Base-by-base conservation (phyloP, 768 basidiomycete genomes). In the Tricholoma furcatifolium region DNA sequence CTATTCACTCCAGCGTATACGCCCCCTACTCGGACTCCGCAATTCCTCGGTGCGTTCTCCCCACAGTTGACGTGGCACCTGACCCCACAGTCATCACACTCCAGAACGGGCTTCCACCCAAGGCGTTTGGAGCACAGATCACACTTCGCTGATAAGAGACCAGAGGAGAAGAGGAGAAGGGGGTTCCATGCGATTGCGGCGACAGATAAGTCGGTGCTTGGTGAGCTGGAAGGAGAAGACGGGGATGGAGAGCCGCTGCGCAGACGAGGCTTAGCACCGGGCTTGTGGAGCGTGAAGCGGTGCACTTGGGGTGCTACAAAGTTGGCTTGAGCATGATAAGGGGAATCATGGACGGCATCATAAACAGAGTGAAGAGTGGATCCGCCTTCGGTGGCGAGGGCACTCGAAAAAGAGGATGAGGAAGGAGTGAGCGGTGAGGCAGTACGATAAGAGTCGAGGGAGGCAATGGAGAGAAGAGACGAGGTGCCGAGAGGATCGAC, bases 11-110 rank as follows among this genome's bases (percentile, higher is more conserved):
- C 6, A 47, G 27, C 15, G 11, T 27, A 27, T 27, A 27, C 27
- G 27, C 27, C 27, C 27, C 27, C 27, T 27, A 20, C 14, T 35
- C 79, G 81, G n/a, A 83, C 50, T 17, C 87, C 90, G 61, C 91
- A 93, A 67, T 93, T 86, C 48, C 78, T 74, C 9, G 91, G 91
- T 11, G 91, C 91, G 42, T 80, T 62, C 64, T 94, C 91, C 15
- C 91, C 91, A 61, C 92, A 94, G 65, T 91, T 92, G 57, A 90
- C 77, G 63, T 94, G 91, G n/a, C 88, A 80, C 60, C 91, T 90
- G 60, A 6, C 38, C 11, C 14, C 85, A 68, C 93, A 95, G 68
- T 95, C 93, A 67, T 95, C 93, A 65, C 93, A 96, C 62, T 89
- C 84, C 17, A 95, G 70, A 30, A 88, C 80, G 18, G 91, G 84